Evolutionary conservation across 2,329 filamentous ascomycete species (phyloP).

Genomic region (Ascochyta koolunga): DNA sequence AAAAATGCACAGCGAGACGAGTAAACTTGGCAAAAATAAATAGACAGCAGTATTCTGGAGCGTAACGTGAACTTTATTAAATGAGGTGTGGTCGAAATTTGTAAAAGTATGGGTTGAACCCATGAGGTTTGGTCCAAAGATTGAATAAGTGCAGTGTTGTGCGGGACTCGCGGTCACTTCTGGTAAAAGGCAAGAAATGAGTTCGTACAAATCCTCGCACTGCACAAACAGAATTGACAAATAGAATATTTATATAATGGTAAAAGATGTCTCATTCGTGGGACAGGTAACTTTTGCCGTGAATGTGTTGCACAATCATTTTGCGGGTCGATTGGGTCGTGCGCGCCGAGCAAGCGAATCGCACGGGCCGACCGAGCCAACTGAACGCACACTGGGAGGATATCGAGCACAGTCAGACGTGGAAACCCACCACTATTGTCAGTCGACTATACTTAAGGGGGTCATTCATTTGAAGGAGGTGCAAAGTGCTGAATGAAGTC

Average conservation of each 20-base stretch:
- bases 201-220: conserved; percentile 74
- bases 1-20: neutral
- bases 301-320: neutral
- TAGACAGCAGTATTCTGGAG: neutral
- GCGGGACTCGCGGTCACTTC: conserved; percentile 74
- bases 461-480: neutral
- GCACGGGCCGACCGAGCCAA: neutral
- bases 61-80: neutral
- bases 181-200: conserved; percentile 82
- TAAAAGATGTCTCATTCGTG: neutral
- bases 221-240: conserved; percentile 51
- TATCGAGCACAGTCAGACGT: too few relatives aligned
- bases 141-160: conserved; percentile 63
- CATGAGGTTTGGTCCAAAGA: conserved; percentile 59
- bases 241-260: conserved; percentile 11
- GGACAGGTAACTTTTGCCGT: neutral
- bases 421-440: neutral
- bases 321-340: neutral
- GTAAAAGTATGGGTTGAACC: conserved; percentile 53
- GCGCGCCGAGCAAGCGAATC: neutral
- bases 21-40: conserved; percentile 7
- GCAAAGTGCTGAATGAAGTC: neutral
- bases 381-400: too few relatives aligned
- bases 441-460: neutral
- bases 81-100: conserved; percentile 8